These are phyloP conservation scores for Cryptococcus floricola DNA, from an alignment of 1,284 basidiomycete genomes.

Conservation along the genomic window DNA sequence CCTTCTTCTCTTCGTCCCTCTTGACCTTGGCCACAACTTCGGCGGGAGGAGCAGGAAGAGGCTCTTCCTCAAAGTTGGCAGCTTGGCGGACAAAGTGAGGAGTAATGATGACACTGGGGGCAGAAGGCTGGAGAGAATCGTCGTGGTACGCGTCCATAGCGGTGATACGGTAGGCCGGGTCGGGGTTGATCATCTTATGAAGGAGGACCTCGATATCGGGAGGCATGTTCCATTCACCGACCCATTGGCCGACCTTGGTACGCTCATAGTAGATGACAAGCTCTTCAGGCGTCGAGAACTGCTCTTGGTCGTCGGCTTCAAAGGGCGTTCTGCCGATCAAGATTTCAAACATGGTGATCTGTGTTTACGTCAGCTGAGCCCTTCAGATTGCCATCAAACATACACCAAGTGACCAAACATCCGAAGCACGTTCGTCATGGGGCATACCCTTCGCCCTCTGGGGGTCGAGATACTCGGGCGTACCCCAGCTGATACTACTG, in stretches of 20 bases:
- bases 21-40: constrained; percentile 1
- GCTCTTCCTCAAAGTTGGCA: constrained; percentile 13
- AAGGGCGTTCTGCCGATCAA: constrained; percentile 86
- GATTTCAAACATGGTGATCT: constrained; percentile 85
- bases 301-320: constrained; percentile 74
- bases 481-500: constrained; percentile 79
- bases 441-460: constrained; percentile 76
- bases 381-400: constrained; percentile 12
- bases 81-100: constrained; percentile 46
- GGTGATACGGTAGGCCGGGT: constrained; percentile 36
- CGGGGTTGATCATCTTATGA: constrained; percentile 41
- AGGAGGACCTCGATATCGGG: constrained; percentile 48
- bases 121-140: constrained; percentile 26
- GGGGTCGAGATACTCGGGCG: constrained; percentile 88
- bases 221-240: constrained; percentile 70
- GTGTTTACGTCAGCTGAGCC: background rate
- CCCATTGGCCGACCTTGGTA: constrained; percentile 75
- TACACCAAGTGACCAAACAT: constrained; percentile 84
- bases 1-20: constrained; percentile 8
- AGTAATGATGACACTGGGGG: constrained; percentile 35
- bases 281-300: constrained; percentile 74
- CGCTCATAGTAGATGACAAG: constrained; percentile 77
- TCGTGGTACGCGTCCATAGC: constrained; percentile 44
- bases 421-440: constrained; percentile 87
- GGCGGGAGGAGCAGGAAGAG: constrained; percentile 6